Conservation (phyloP, 192 early-diverging fungal genomes). For the Gryganskiella cystojenkinii region DNA sequence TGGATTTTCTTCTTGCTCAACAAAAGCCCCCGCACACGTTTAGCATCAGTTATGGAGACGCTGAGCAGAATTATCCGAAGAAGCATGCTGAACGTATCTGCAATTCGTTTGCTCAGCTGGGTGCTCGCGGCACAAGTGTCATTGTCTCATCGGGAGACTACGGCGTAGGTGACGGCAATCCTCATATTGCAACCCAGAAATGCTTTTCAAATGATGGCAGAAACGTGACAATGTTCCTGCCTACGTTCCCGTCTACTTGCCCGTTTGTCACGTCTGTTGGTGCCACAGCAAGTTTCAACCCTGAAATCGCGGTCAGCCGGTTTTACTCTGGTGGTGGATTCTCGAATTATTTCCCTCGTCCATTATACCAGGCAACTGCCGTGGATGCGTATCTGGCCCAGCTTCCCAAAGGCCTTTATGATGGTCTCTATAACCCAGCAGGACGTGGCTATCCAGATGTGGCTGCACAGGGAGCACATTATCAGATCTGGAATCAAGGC, state of each 20-base stretch:
- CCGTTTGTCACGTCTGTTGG: constrained; percentile 23
- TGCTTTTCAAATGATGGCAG: neutral
- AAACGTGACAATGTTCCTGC: neutral
- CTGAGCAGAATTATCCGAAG: neutral
- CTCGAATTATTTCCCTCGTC: constrained; percentile 7
- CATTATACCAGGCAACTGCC: neutral
- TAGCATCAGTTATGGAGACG: constrained; percentile 3
- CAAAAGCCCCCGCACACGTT: neutral
- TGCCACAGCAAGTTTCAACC: neutral
- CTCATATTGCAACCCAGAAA: too few species aligned
- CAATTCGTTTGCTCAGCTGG: constrained; percentile 3
- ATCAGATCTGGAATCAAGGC: neutral
- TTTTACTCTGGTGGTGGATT: constrained; percentile 24
- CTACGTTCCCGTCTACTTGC: constrained; percentile 5
- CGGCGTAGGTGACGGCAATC: neutral
- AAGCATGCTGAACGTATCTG: neutral
- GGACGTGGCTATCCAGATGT: constrained; percentile 21
- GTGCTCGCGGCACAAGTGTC: neutral
- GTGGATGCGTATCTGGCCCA: constrained; percentile 4
- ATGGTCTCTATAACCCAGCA: neutral
- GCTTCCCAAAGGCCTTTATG: neutral
- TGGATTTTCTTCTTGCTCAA: neutral
- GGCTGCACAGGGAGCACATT: neutral
- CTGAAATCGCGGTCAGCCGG: neutral
- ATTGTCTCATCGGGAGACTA: constrained; percentile 7